These are phyloP conservation scores for Salvia splendens DNA, from an alignment of 257 asterid species.

Conservation along the genomic window DNA sequence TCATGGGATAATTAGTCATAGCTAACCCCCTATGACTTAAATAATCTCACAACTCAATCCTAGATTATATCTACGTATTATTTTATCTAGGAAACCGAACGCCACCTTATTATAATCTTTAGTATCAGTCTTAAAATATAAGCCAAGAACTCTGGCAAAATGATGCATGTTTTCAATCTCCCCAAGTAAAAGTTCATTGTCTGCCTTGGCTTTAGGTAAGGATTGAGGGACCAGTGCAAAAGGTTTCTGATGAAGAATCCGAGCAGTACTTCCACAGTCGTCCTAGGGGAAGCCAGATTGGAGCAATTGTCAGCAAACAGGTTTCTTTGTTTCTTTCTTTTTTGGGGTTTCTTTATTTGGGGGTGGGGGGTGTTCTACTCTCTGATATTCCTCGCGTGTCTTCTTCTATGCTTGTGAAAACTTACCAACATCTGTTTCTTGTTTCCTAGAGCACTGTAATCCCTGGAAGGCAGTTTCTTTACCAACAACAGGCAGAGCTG, in stretches of 20 bases:
- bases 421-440: slow-evolving; percentile 23
- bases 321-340: slow-evolving; percentile 37
- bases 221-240: slow-evolving; percentile 73
- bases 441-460: slow-evolving; percentile 57
- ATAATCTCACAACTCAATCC: no score
- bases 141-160: slow-evolving; percentile 2
- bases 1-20: no score
- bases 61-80: no score
- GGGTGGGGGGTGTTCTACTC: not conserved
- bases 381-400: slow-evolving; percentile 10
- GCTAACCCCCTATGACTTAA: no score
- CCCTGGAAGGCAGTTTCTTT: slow-evolving; percentile 64
- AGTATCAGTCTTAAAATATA: slow-evolving; percentile 3
- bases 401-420: slow-evolving; percentile 15
- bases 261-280: slow-evolving; percentile 76
- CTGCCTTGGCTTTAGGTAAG: slow-evolving; percentile 55
- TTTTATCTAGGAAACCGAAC: no score
- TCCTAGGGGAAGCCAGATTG: slow-evolving; percentile 77
- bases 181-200: slow-evolving; percentile 1
- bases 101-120: slow-evolving; percentile 1
- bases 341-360: not conserved
- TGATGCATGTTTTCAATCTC: slow-evolving; percentile 28
- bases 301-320: slow-evolving; percentile 86
- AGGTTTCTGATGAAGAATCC: slow-evolving; percentile 76
- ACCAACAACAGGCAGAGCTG: slow-evolving; percentile 56